Base-by-base conservation (phyloP, 2,329 filamentous ascomycete species). In the Monosporascus cannonballus region DNA sequence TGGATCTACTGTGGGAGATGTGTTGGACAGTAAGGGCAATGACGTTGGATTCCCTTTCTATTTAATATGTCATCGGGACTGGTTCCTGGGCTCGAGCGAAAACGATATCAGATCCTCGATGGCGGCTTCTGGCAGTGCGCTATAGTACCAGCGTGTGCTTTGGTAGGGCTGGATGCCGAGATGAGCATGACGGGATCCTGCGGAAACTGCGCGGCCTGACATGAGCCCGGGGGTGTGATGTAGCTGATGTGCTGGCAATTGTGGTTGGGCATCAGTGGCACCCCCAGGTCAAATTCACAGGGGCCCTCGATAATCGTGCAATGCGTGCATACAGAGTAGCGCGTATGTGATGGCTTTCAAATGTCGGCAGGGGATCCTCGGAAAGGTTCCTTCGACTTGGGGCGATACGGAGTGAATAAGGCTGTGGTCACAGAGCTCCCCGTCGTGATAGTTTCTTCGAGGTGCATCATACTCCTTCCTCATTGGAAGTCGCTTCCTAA, bases 231-330 rank as follows among this genome's bases (percentile, higher is more conserved):
- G 42, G 42, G 11, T 30, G 24, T n/a, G 24, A 46, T 8, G 24
- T 22, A 46, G 25, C 30, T 27, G 42, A 46, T 46, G 42, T 24
- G 22, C 14, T 25, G 22, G 42, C 42, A 46, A n/a, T 11, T 17
- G 15, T 46, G 42, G 42, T 46, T 46, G 42, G 42, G 42, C 42
- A 46, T 46, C 42, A 46, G 42, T 46, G 42, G 25, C 42, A 46
- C 42, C 42, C 25, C 42, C 42, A 46, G 20, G 15, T 24, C 42
- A 46, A 46, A 46, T 18, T 17, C 24, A 24, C 42, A 46, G 4
- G 25, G 24, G 22, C 38, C 38, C 6, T 41, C 18, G 38, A 41
- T 20, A 22, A 9, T 24, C 30, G 15, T 22, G 30, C 42, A 5
- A 46, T 46, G 20, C 42, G 6, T 25, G 30, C 30, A 34, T 34